Percentiles rank a stretch among this genome's conserved stretches.
Evolutionary conservation across 129 eudicot genomes (phyloP).

Genomic region (Tanacetum coccineum): DNA sequence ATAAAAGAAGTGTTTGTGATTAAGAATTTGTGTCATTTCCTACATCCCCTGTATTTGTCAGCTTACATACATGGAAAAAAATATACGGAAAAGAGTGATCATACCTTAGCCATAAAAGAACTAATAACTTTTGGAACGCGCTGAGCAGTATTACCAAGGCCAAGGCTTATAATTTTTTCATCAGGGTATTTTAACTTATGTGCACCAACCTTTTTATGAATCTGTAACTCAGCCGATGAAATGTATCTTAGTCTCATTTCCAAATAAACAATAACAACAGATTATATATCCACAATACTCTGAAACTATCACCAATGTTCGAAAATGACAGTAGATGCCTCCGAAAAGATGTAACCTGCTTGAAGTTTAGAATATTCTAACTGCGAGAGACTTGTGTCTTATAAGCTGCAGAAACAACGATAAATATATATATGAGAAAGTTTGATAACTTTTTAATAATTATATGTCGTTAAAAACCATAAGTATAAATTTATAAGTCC

Average conservation of each 20-base stretch:
- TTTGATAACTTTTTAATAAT: too few species aligned
- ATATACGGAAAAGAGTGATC: background rate
- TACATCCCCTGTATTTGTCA: too few species aligned
- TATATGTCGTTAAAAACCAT: too few species aligned
- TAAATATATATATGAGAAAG: background rate
- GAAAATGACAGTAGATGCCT: slow-evolving; percentile 39
- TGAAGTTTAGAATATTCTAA: slow-evolving; percentile 72
- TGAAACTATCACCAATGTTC: too few species aligned
- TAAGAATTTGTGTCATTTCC: too few species aligned
- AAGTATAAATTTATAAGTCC: too few species aligned
- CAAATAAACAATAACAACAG: background rate
- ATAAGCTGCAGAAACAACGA: slow-evolving; percentile 43
- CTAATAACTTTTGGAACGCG: slow-evolving; percentile 93
- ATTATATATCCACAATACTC: too few species aligned
- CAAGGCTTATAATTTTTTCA: slow-evolving; percentile 90
- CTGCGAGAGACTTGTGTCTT: slow-evolving; percentile 76
- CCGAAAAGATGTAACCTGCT: slow-evolving; percentile 93
- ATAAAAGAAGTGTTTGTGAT: too few species aligned
- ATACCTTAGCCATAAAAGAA: slow-evolving; percentile 88
- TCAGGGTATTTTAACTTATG: slow-evolving; percentile 79
- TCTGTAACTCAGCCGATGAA: slow-evolving; percentile 34
- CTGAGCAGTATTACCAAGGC: slow-evolving; percentile 91
- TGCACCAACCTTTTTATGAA: slow-evolving; percentile 68
- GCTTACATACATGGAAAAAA: background rate
- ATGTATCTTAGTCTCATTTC: background rate